Evolutionary conservation across 2,329 filamentous ascomycete genomes (phyloP).

Genomic region (Colletotrichum graminicola): DNA sequence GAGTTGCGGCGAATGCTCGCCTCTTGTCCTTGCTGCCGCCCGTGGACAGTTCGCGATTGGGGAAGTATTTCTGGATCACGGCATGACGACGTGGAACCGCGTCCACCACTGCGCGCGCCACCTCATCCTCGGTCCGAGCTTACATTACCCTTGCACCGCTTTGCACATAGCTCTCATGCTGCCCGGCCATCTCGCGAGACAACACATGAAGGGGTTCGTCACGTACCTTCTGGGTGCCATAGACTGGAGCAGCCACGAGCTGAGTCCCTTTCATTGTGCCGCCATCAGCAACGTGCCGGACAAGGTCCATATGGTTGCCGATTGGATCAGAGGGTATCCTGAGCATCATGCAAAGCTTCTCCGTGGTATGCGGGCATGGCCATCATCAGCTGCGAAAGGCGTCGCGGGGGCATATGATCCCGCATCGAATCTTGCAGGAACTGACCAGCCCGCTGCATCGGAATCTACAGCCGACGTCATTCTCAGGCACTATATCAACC

Average conservation of each 20-base stretch:
- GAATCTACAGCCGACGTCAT: not conserved
- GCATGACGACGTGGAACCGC: slow-evolving; percentile 7
- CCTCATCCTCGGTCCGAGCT: no score
- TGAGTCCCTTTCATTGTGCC: not conserved
- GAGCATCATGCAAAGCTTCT: not conserved
- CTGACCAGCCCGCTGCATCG: not conserved
- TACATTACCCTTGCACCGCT: not conserved
- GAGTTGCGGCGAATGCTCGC: slow-evolving; percentile 22
- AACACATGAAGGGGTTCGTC: not conserved
- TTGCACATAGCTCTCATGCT: slow-evolving; percentile 7
- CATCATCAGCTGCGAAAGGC: no score
- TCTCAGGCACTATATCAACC: slow-evolving; percentile 8
- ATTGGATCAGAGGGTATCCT: not conserved
- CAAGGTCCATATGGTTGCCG: not conserved
- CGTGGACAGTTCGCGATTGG: not conserved
- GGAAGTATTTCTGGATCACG: not conserved
- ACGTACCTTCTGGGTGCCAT: not conserved
- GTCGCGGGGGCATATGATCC: not conserved
- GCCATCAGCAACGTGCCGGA: not conserved
- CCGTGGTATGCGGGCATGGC: not conserved
- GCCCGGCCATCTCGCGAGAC: not conserved
- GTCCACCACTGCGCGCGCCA: not conserved
- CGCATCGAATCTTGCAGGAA: not conserved
- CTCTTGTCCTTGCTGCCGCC: slow-evolving; percentile 6
- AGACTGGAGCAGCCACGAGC: slow-evolving; percentile 1